A percentile compares a stretch with the other conserved stretches of the same genome.
Evolutionary conservation across 805 yeast species (phyloP).

Genomic region (Saccharomyces paradoxus): DNA sequence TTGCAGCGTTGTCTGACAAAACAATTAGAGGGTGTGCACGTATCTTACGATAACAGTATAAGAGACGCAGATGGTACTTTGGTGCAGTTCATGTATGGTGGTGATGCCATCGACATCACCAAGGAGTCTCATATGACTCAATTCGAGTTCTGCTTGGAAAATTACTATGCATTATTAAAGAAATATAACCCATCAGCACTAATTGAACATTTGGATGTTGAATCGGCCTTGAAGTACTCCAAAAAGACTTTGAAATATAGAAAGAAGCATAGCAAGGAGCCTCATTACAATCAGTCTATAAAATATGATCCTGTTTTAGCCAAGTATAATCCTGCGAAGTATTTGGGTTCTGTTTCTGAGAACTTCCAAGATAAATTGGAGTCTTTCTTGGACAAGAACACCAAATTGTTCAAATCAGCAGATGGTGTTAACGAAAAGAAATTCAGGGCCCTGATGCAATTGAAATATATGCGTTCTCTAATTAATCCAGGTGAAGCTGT

Average conservation of each 20-base stretch:
- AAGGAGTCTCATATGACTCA: slow-evolving; percentile 91
- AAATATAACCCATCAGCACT: slow-evolving; percentile 79
- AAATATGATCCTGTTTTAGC: slow-evolving; percentile 87
- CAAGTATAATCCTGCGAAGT: slow-evolving; percentile 78
- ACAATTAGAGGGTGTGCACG: slow-evolving; percentile 94
- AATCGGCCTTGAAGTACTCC: slow-evolving; percentile 66
- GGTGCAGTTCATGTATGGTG: slow-evolving; percentile 94
- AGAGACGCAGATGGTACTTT: slow-evolving; percentile 93
- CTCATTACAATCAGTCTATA: slow-evolving; percentile 52
- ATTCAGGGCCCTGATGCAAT: slow-evolving; percentile 93
- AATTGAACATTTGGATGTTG: slow-evolving; percentile 71
- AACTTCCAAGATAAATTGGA: slow-evolving; percentile 78
- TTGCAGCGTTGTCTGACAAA: slow-evolving; percentile 96
- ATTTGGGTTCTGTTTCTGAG: slow-evolving; percentile 89
- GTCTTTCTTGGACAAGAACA: slow-evolving; percentile 49
- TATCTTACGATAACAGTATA: slow-evolving; percentile 88
- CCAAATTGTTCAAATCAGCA: slow-evolving; percentile 46
- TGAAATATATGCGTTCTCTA: slow-evolving; percentile 93
- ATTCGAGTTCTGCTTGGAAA: slow-evolving; percentile 86
- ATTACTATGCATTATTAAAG: slow-evolving; percentile 75
- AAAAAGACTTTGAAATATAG: slow-evolving; percentile 72
- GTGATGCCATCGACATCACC: slow-evolving; percentile 90
- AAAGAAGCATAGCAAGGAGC: slow-evolving; percentile 53
- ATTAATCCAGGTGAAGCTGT: slow-evolving; percentile 96
- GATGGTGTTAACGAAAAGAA: slow-evolving; percentile 55